Evolutionary conservation across 805 yeast species (phyloP).

Genomic region (Metschnikowia hibisci): DNA sequence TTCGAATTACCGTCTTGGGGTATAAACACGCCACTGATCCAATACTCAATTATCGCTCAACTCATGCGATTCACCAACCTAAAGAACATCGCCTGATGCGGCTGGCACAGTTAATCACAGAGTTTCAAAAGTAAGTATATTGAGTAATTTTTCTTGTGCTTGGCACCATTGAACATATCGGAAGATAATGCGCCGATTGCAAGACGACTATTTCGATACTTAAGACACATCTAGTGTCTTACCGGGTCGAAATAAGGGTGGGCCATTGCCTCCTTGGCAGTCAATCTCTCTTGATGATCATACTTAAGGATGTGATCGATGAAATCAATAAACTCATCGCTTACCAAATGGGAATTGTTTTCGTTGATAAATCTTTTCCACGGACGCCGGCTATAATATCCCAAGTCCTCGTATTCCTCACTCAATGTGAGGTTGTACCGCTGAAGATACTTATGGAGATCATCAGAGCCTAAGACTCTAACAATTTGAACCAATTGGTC

Average conservation of each 20-base stretch:
- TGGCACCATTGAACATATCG: too few relatives aligned
- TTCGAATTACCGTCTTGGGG: too few relatives aligned
- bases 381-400: conserved; percentile 60
- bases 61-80: too few relatives aligned
- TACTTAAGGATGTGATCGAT: conserved; percentile 70
- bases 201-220: background rate
- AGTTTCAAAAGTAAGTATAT: too few relatives aligned
- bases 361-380: conserved; percentile 62
- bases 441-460: conserved; percentile 57
- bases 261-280: conserved; percentile 84
- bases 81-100: too few relatives aligned
- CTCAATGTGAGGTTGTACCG: conserved; percentile 70
- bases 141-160: too few relatives aligned
- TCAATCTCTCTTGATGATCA: conserved; percentile 83
- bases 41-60: too few relatives aligned
- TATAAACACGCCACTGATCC: too few relatives aligned
- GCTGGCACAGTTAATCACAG: too few relatives aligned
- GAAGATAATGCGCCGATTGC: too few relatives aligned
- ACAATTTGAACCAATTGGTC: conserved; percentile 91
- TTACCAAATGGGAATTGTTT: conserved; percentile 48
- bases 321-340: conserved; percentile 60
- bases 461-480: conserved; percentile 80
- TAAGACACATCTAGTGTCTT: conserved; percentile 6
- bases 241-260: conserved; percentile 60
- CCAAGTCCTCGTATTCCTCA: conserved; percentile 75